Conservation (phyloP, 495 filamentous ascomycete species). For the Penicillium bovifimosum region DNA sequence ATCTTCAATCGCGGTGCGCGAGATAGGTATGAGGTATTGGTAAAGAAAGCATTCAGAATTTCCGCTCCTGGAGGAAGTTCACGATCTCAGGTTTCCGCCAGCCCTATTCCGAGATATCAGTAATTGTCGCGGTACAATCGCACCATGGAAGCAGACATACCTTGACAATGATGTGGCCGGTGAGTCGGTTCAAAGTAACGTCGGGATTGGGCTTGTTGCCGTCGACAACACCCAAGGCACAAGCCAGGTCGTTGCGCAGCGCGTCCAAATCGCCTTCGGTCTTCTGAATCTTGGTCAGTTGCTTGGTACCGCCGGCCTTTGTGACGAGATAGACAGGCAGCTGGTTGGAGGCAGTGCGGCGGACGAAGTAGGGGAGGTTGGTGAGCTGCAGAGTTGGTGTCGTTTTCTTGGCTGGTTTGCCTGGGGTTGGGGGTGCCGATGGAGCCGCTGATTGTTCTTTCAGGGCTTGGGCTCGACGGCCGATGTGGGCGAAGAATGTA, state of each 20-base stretch:
- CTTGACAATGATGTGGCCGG: constrained; percentile 60
- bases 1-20: neutral
- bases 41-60: constrained; percentile 33
- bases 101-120: constrained; percentile 28
- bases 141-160: constrained; percentile 29
- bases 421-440: constrained; percentile 23
- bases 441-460: constrained; percentile 29
- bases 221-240: constrained; percentile 42
- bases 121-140: neutral
- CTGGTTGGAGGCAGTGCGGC: constrained; percentile 63
- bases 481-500: constrained; percentile 40
- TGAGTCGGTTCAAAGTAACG: constrained; percentile 54
- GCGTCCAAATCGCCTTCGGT: constrained; percentile 63
- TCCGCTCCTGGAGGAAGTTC: constrained; percentile 43
- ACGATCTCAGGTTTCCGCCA: constrained; percentile 48
- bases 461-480: constrained; percentile 35
- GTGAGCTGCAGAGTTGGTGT: constrained; percentile 29
- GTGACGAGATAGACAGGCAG: constrained; percentile 71
- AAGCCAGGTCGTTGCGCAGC: constrained; percentile 48
- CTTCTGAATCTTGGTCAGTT: constrained; percentile 70
- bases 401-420: constrained; percentile 14
- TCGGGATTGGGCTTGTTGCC: constrained; percentile 29
- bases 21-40: constrained; percentile 5
- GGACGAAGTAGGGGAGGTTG: constrained; percentile 64
- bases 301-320: constrained; percentile 73